phyloP scores from a whole-genome alignment of 257 asterid genomes.

The Euphrasia confusa region DNA sequence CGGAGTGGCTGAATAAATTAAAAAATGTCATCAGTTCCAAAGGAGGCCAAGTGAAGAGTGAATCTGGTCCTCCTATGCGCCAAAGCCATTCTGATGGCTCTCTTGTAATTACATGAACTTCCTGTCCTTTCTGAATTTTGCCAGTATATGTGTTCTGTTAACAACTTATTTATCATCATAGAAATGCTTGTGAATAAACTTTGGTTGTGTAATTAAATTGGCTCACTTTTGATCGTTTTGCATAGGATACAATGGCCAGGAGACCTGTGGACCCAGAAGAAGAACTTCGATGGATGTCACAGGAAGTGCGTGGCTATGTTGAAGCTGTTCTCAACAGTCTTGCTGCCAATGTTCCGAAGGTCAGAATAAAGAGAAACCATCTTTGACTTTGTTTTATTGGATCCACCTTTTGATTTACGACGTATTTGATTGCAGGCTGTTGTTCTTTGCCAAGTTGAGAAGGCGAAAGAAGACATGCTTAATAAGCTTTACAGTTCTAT shows the following conservation, averaged over 20 bases:
- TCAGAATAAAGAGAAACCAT: constrained; percentile 21
- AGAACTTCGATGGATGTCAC: constrained; percentile 98
- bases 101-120: constrained; percentile 50
- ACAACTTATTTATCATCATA: too few relatives aligned
- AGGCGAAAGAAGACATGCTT: constrained; percentile 97
- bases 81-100: constrained; percentile 90
- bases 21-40: constrained; percentile 68
- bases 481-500: constrained; percentile 84
- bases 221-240: constrained; percentile 7
- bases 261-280: constrained; percentile 94
- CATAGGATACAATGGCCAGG: constrained; percentile 79
- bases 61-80: constrained; percentile 60
- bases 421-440: constrained; percentile 62
- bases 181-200: not conserved
- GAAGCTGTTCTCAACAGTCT: constrained; percentile 96
- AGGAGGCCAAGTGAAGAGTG: constrained; percentile 89
- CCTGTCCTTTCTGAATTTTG: constrained; percentile 7
- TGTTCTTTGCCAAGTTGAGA: constrained; percentile 93
- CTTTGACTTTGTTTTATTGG: constrained; percentile 17
- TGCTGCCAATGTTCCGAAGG: constrained; percentile 96
- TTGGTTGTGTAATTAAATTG: not conserved
- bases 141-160: constrained; percentile 3
- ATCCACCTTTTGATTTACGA: constrained; percentile 23
- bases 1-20: constrained; percentile 72
- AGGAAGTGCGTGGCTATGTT: constrained; percentile 96